Evolutionary conservation across 148 eudicot genomes (phyloP), one percentile per base, ranked within the genome.

Genomic region (Cornus florida): DNA sequence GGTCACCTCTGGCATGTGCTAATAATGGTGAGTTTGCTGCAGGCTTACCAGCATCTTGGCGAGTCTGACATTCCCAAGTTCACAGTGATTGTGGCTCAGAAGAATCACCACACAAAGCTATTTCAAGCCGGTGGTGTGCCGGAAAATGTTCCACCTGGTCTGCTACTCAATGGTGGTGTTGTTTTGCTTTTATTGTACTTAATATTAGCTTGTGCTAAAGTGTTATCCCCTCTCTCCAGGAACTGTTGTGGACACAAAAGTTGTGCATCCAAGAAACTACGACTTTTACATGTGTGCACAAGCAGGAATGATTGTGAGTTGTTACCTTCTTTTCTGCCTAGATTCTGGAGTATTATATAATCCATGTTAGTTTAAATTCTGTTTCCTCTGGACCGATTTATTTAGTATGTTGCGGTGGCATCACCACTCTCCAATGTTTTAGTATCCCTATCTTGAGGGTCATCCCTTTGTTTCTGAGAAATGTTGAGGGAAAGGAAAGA

Each of bases 201-300:
- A 10, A 24, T 10, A 10, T 10, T 41, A 1, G 41, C 19, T 70
- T 35, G 66, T 78, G 56, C 67, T 75, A 3, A 59, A 60, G 22
- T 22, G 35, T 12, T 74, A 35, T 23, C 35, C 64, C 35, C 5
- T 75, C 24, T 62, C 59, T 79, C 17, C 86, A 93, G 99, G 99
- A 76, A 96, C 99, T 24, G 87, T 96, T 80, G 98, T 96, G 62
- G 99, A 96, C 82, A 90, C 92, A 64, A 86, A 87, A 71, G 75
- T 97, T 79, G 99, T 97, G 83, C 99, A 97, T 85, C 97, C 92
- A 24, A 91, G 81, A 83, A 92, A 91, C 75, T 92, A 90, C 82
- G 99, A 97, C 80, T 97, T 97, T 83, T 97, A 92, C 87, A 86
- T 97, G 94, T 97, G 94, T 67, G 83, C 99, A 80, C 99, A 97